phyloP scores from a whole-genome alignment of 495 filamentous ascomycete genomes.

The Penicillium roqueforti region DNA sequence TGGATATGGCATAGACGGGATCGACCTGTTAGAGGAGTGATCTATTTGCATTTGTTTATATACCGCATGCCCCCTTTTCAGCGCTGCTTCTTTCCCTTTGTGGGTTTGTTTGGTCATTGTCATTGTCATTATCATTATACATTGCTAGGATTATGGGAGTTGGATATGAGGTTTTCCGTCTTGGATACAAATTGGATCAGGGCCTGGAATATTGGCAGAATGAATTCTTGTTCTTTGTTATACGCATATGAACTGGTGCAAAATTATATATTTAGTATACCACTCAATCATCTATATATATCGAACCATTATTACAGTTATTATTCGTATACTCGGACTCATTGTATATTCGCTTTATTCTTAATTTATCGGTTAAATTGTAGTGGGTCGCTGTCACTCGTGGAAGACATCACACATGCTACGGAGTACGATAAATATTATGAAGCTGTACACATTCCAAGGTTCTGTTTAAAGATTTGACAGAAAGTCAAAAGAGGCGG shows the following conservation, averaged over 20 bases:
- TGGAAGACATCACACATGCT: no score
- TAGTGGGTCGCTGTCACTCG: no score
- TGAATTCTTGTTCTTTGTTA: constrained; percentile 5
- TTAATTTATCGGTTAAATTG: no score
- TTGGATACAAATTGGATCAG: constrained; percentile 3
- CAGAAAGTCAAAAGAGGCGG: no score
- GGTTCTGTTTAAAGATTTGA: no score
- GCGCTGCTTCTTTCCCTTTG: constrained; percentile 11
- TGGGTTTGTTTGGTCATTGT: constrained; percentile 3
- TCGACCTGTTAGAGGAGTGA: constrained; percentile 46
- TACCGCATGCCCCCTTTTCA: constrained; percentile 12
- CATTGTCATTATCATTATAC: constrained; percentile 10
- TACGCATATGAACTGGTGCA: neutral
- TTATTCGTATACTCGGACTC: no score
- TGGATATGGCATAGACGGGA: constrained; percentile 47
- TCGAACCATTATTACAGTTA: no score
- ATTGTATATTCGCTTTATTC: no score
- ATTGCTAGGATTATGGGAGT: constrained; percentile 18
- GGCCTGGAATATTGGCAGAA: constrained; percentile 2
- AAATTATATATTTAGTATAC: no score
- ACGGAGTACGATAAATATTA: no score
- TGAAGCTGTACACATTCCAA: no score
- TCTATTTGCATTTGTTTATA: constrained; percentile 13
- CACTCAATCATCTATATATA: no score
- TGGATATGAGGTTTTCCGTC: constrained; percentile 1